Evolutionary conservation across 805 yeast genomes (phyloP).

Genomic region (Wickerhamiella brachini): DNA sequence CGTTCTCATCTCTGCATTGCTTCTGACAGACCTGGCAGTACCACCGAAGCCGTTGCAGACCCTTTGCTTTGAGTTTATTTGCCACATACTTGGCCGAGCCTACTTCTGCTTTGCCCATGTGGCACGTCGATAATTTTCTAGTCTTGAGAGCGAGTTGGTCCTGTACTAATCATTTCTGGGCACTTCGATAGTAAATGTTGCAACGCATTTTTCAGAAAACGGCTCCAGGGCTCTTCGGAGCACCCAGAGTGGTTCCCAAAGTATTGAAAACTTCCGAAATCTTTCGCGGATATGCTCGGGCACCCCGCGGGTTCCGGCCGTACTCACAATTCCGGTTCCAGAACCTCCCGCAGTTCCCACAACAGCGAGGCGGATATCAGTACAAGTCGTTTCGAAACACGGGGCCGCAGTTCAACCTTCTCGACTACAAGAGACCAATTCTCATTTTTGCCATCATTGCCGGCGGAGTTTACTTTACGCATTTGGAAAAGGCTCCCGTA

Average conservation of each 20-base stretch:
- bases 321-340: neutral
- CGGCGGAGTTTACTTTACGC: slow-evolving; percentile 32
- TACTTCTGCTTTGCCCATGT: slow-evolving; percentile 44
- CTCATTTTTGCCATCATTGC: slow-evolving; percentile 21
- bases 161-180: neutral
- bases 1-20: slow-evolving; percentile 93
- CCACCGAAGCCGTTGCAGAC: slow-evolving; percentile 72
- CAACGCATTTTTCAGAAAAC: neutral
- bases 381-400: neutral
- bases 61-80: slow-evolving; percentile 65
- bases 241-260: neutral
- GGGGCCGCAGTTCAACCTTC: neutral
- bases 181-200: neutral
- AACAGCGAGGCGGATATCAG: neutral
- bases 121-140: neutral
- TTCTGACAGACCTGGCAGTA: slow-evolving; percentile 85
- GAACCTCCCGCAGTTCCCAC: neutral
- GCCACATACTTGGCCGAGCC: slow-evolving; percentile 60
- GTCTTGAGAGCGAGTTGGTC: neutral
- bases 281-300: too few relatives aligned
- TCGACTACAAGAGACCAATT: slow-evolving; percentile 9
- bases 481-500: slow-evolving; percentile 69
- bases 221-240: neutral
- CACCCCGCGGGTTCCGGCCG: neutral
- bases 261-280: neutral